Evolutionary conservation across 148 eudicot species (phyloP).

Genomic region (Bassia scoparia): DNA sequence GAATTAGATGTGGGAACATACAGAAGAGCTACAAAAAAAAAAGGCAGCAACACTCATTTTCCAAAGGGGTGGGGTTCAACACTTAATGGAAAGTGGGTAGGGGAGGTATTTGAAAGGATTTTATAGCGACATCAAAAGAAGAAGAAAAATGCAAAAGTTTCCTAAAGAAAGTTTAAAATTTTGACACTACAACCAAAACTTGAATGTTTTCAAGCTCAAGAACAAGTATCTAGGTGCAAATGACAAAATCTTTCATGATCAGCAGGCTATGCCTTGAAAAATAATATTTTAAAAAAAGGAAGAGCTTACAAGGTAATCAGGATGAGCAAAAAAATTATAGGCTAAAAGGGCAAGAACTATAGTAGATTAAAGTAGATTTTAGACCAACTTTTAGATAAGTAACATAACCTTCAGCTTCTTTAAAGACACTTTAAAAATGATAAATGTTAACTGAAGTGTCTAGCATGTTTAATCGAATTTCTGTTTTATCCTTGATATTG

Average conservation of each 20-base stretch:
- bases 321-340: background rate
- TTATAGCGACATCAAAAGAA: background rate
- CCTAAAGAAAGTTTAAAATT: background rate
- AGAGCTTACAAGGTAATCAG: background rate
- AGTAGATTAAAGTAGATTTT: no score
- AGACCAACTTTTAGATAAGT: no score
- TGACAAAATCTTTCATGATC: background rate
- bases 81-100: background rate
- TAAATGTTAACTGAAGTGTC: background rate
- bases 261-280: no score
- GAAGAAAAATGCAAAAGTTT: no score
- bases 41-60: background rate
- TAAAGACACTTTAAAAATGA: background rate
- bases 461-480: background rate
- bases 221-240: background rate
- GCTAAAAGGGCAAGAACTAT: no score
- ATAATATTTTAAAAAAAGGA: background rate
- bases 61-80: background rate
- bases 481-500: background rate
- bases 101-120: background rate
- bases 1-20: background rate
- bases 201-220: background rate
- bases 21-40: background rate
- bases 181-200: background rate
- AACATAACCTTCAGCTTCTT: background rate